phyloP scores from a whole-genome alignment of 768 basidiomycete species.

The Chalciporus chontae region DNA sequence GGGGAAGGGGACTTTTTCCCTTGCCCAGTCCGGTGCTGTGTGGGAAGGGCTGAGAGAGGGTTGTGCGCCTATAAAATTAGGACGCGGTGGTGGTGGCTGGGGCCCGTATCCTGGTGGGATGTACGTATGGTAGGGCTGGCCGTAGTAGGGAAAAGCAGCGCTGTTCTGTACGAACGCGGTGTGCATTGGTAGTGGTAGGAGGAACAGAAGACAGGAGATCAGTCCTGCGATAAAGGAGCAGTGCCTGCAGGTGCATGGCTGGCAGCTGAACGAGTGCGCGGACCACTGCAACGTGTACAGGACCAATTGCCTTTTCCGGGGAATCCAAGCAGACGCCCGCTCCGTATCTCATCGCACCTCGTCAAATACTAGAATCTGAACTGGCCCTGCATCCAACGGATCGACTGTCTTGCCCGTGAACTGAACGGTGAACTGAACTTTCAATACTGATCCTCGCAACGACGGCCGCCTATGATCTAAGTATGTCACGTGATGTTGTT shows the following conservation, averaged over 20 bases:
- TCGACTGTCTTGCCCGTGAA: background rate
- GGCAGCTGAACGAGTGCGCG: conserved; percentile 9
- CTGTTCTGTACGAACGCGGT: conserved; percentile 33
- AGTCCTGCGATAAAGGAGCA: conserved; percentile 13
- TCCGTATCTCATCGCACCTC: background rate
- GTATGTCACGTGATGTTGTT: conserved; percentile 12
- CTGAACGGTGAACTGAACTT: no score
- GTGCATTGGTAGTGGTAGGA: conserved; percentile 26
- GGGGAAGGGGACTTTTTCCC: conserved; percentile 33
- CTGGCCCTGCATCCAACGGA: background rate
- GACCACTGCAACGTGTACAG: conserved; percentile 22
- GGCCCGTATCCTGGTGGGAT: conserved; percentile 30
- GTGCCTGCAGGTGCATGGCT: conserved; percentile 21
- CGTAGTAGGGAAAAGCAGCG: conserved; percentile 43
- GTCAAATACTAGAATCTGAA: background rate
- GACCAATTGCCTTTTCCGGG: conserved; percentile 34
- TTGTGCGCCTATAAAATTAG: conserved; percentile 8
- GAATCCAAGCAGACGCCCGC: background rate
- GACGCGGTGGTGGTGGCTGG: conserved; percentile 15
- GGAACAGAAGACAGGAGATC: conserved; percentile 4
- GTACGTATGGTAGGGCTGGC: conserved; percentile 40
- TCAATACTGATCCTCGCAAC: no score
- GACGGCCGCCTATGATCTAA: conserved; percentile 1
- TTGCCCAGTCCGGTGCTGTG: conserved; percentile 32
- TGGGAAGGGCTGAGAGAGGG: conserved; percentile 29